Base-by-base conservation (phyloP, 2,329 filamentous ascomycete genomes). In the Coniochaeta sp. region DNA sequence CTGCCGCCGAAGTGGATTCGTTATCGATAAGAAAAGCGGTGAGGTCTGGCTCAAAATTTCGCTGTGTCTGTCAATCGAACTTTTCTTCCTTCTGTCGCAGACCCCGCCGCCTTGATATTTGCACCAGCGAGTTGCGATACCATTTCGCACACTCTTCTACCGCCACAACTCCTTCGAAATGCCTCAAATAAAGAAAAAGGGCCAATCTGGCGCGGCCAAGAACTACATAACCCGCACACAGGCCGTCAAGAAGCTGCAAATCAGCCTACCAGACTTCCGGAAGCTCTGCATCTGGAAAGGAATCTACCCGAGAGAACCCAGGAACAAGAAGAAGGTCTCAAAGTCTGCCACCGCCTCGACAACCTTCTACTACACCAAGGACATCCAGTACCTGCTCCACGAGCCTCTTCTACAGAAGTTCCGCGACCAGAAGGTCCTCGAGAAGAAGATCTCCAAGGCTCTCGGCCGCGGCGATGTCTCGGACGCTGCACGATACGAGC, bases 201-300 rank as follows among this genome's bases (percentile, higher is more conserved):
- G 93, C 72, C 87, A 90, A 74, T 83, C 93, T 73, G 95, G 95
- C 75, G 89, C 91, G 75, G 92, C 93, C 79, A 96, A 95, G 80
- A 99, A 99, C 84, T 99, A 93, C 81, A 92, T 99, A 69, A 99
- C 95, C 61, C 86, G 95, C 75, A 97, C 93, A 47, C 92, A 97
- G 80, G 95, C 95, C 54, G 91, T 99, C 69, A 91, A 93, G 76
- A 99, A 98, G 80, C 88, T 99, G 64, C 95, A 99, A 78, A 90
- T 99, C 76, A 96, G 90, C 71, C 86, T 99, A 60, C 92, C 93
- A 67, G 95, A 99, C 78, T 99, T 99, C 79, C 89, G 95, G 78
- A 89, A 96, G 79, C 84, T 99, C 73, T 99, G 95, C 80, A 99
- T 99, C 76, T 99, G 96, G 89, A 98, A 98, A 81, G 95, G 93